Percentiles rank a stretch among this genome's conserved stretches.
phyloP scores from a whole-genome alignment of 2,329 filamentous ascomycete species.

The Didymellaceae sp. region DNA sequence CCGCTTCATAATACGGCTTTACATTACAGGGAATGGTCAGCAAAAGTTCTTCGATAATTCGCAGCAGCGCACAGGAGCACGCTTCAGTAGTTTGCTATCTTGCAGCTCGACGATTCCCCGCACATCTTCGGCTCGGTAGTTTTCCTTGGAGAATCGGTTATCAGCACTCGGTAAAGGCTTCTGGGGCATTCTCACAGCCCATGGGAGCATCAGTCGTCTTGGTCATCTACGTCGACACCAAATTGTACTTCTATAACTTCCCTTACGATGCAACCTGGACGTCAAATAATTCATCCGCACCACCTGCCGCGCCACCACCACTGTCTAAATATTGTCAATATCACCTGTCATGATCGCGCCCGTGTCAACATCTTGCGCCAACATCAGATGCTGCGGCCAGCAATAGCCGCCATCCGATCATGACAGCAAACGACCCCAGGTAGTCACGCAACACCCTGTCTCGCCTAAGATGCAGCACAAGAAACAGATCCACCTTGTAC shows the following conservation, averaged over 20 bases:
- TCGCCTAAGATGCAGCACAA: conserved; percentile 13
- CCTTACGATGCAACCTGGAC: conserved; percentile 46
- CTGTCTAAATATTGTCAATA: conserved; percentile 45
- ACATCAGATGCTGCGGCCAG: conserved; percentile 32
- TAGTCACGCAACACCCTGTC: conserved; percentile 26
- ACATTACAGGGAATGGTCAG: conserved; percentile 46
- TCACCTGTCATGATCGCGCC: conserved; percentile 40
- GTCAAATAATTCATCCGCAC: conserved; percentile 47
- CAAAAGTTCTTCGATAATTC: conserved; percentile 50
- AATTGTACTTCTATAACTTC: conserved; percentile 54
- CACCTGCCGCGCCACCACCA: conserved; percentile 43
- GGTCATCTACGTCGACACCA: conserved; percentile 48
- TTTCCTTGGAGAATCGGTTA: conserved; percentile 52
- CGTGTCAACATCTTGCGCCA: conserved; percentile 38
- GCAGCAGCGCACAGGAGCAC: conserved; percentile 43
- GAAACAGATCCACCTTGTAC: conserved; percentile 19
- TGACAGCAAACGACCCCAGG: conserved; percentile 29
- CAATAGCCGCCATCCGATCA: conserved; percentile 32
- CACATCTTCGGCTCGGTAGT: conserved; percentile 49
- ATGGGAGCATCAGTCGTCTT: conserved; percentile 46
- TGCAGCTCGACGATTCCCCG: conserved; percentile 44
- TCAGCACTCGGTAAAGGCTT: conserved; percentile 48
- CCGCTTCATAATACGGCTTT: conserved; percentile 49
- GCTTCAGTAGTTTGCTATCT: conserved; percentile 43
- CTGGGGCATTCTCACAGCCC: conserved; percentile 44